Evolutionary conservation across 1,284 basidiomycete species (phyloP), one percentile per base, ranked within the genome.

Genomic region (Ceraceosorus guamensis): DNA sequence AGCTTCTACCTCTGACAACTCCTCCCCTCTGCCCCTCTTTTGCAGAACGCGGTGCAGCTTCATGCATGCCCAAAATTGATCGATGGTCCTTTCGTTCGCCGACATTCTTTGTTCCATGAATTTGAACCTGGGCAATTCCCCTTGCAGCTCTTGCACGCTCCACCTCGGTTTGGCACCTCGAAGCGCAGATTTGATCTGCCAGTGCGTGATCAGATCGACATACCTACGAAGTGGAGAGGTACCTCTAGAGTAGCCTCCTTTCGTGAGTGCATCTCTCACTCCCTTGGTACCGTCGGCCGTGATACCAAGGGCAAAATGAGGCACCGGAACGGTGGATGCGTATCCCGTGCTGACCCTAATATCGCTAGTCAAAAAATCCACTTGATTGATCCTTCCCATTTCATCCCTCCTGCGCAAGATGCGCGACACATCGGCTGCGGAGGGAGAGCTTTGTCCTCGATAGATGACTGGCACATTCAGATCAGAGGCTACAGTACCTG

Each of bases 191-290:
- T 96, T 93, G 77, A 99, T 84, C 77, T 97, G 92, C 90, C 91
- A 99, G 78, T 98, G 95, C 7, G 80, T 79, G 5, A 95, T 73
- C 65, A 97, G 77, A 77, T 99, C 95, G 44, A 80, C 77, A 76
- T 85, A 96, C 24, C 95, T 83, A 46, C 95, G 82, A 49, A 99
- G 79, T 0, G 95, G 95, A 2, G 86, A 89, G 0, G 95, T 97
- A 4, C 83, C 84, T n/a, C 88, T 83, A 8, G 82, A 78, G 75
- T 99, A 98, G 8, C 71, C 73, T 13, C 61, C 55, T 4, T 16
- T 2, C 0, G 52, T 52, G 1, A 74, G 48, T 6, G 48, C 56
- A 31, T 63, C 60, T n/a, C 16, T 43, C 41, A 18, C 4, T 18
- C 24, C 24, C 4, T 51, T 34, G 1, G 14, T 44, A 13, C 6